Percentiles rank a stretch among this genome's conserved stretches.
These are phyloP conservation scores for Seminavis robusta DNA, from an alignment of 108 stramenopile species.

Conservation along the genomic window DNA sequence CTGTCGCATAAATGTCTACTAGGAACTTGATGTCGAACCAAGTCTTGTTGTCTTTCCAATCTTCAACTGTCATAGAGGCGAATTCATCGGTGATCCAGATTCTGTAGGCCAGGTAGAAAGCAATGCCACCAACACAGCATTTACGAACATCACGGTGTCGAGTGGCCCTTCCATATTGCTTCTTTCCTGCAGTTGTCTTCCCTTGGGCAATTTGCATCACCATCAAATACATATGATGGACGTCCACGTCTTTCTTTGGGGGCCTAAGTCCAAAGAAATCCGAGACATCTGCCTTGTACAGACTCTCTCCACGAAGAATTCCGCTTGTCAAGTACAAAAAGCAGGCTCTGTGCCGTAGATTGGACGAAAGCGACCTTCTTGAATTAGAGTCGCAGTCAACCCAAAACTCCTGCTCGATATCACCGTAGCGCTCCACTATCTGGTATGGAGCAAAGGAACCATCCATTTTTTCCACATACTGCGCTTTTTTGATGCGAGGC, in stretches of 20 bases:
- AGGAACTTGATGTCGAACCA: constrained; percentile 8
- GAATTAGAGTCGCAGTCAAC: no score
- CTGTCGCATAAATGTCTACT: background rate
- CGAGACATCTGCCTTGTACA: constrained; percentile 1
- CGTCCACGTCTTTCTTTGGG: background rate
- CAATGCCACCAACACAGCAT: constrained; percentile 2
- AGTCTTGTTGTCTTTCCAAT: background rate
- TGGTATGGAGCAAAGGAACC: no score
- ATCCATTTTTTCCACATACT: no score
- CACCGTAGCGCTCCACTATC: no score
- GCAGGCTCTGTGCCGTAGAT: background rate
- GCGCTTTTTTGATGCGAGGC: no score
- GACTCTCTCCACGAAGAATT: constrained; percentile 6
- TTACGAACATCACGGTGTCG: constrained; percentile 3
- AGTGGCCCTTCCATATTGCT: constrained; percentile 10
- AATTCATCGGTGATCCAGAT: constrained; percentile 1
- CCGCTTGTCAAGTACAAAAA: background rate
- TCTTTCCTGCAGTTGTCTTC: background rate
- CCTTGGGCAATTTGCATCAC: constrained; percentile 3
- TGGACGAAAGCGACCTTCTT: no score
- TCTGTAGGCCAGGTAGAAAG: constrained; percentile 1
- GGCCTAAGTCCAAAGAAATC: constrained; percentile 2
- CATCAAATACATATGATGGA: background rate
- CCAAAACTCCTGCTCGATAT: no score
- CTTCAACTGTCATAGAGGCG: no score